These are phyloP conservation scores for Mercurialis annua DNA, from an alignment of 345 rosid species.

Conservation along the genomic window DNA sequence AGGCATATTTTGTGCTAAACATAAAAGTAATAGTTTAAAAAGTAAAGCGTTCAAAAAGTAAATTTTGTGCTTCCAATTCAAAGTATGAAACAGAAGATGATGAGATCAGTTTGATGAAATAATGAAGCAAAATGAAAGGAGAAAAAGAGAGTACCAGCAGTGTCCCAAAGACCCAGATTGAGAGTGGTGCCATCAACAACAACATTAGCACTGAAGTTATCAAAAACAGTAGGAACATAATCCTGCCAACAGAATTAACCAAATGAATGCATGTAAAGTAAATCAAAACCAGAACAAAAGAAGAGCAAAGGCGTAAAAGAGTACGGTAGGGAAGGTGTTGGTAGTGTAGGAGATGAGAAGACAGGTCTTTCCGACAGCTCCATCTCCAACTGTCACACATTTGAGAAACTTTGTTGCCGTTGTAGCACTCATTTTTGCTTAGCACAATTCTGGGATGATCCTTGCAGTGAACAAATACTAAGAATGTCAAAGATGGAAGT, in stretches of 20 bases:
- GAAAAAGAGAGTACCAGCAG: conserved; percentile 25
- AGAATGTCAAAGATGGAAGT: not conserved
- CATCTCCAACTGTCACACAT: conserved; percentile 93
- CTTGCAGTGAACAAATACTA: not conserved
- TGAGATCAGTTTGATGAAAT: conserved; percentile 7
- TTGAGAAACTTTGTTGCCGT: conserved; percentile 62
- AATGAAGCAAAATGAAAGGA: conserved; percentile 1
- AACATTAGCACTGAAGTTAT: conserved; percentile 33
- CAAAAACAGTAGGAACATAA: conserved; percentile 65
- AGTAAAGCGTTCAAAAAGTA: not conserved
- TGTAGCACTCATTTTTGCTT: conserved; percentile 13
- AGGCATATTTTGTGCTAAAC: conserved; percentile 8
- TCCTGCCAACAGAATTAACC: conserved; percentile 33
- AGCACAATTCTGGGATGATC: not conserved
- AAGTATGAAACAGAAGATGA: conserved; percentile 9
- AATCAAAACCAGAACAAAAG: not conserved
- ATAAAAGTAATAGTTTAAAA: not conserved
- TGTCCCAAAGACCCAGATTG: conserved; percentile 29
- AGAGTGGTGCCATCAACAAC: conserved; percentile 26
- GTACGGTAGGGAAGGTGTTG: conserved; percentile 85
- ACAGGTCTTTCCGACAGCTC: conserved; percentile 93
- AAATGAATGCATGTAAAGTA: not conserved
- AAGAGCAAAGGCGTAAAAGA: not conserved
- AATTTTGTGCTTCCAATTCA: conserved; percentile 5
- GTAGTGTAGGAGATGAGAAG: conserved; percentile 83